Evolutionary conservation across 2,329 filamentous ascomycete species (phyloP), one percentile per base, ranked within the genome.

Genomic region (Penicillium sp.): DNA sequence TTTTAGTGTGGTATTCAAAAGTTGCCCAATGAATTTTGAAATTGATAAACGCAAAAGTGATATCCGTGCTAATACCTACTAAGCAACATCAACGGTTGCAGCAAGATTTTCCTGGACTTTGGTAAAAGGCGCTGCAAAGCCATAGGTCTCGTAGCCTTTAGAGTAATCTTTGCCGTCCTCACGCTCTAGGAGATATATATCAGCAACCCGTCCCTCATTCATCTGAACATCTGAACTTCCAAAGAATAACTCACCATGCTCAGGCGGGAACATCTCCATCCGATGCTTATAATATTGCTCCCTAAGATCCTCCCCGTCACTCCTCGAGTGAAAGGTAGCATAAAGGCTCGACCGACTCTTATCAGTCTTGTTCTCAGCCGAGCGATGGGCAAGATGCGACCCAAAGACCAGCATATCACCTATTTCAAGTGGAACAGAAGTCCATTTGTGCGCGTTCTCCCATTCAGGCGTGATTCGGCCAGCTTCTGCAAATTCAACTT

Each of bases 351-450:
- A 31, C 29, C 10, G 29, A 31, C 29, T 12, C 29, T 12, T 31
- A 29, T 31, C 29, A 31, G 29, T 31, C 29, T 31, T 31, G 29
- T 31, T 31, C 29, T 31, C 29, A 31, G 29, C 29, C 29, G 29
- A 31, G 29, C 29, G 62, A 58, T 75, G 70, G 12, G 72, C 72
- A 17, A 74, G 66, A 47, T 71, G 70, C 5, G 70, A 72, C 8
- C 71, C 71, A 50, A 75, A 74, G 7, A 74, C 61, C 10, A 74
- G 56, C 38, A 73, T 60, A 36, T 73, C 66, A 13, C 72, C 68
- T 7, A 68, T 57, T 50, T 70, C 62, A 23, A 74, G 64, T 6
- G 71, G 68, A 2, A 74, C 63, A 4, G 65, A 59, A 2, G 66
- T 48, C 73, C 73, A 75, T 45, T 66, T 59, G n/a, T 73, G 71